Base-by-base conservation (phyloP, 2,329 filamentous ascomycete genomes). In the Microcera coccophila region DNA sequence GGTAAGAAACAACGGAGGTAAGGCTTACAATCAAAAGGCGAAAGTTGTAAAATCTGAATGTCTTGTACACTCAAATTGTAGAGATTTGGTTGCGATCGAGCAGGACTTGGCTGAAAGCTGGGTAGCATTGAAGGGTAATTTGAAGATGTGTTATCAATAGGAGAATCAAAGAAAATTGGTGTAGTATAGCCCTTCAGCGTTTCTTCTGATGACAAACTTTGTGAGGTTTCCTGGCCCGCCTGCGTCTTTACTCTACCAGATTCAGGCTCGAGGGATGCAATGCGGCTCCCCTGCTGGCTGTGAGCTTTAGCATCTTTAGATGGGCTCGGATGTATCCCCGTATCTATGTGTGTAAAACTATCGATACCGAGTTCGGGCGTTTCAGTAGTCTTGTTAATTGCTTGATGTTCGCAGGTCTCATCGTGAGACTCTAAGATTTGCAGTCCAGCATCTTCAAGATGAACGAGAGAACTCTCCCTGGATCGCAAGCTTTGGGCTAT, bases 1-100 rank as follows among this genome's bases (percentile, higher is more conserved):
- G 28, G 11, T 29, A 32, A 20, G 8, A 20, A 10, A 35, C 9
- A 7, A 11, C 19, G 3, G 8, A 5, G 1, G 5, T 18, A 7
- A 9, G 16, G 47, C 63, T 46, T 38, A 65, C 67, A 62, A 24
- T 50, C 55, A 32, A 67, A 63, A 15, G 66, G 64, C 3, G 62
- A 65, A 16, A 66, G 41, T 24, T 66, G 57, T 32, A 69, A 57
- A 8, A 51, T 63, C 34, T 68, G 53, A 2, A 69, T 45, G 19
- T 67, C 65, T 41, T 58, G 52, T 9, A 54, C 43, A 11, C 57
- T 60, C 11, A 68, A 52, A 38, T 49, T 52, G 41, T 63, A 58
- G 19, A 59, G 37, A 21, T 59, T 54, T 4, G 48, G 42, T 16
- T 49, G 51, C 7, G 63, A 61, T 12, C 50, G 49, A 17, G 46